Evolutionary conservation across 2,329 filamentous ascomycete genomes (phyloP), one percentile per base, ranked within the genome.

Genomic region (Tothia fuscella): DNA sequence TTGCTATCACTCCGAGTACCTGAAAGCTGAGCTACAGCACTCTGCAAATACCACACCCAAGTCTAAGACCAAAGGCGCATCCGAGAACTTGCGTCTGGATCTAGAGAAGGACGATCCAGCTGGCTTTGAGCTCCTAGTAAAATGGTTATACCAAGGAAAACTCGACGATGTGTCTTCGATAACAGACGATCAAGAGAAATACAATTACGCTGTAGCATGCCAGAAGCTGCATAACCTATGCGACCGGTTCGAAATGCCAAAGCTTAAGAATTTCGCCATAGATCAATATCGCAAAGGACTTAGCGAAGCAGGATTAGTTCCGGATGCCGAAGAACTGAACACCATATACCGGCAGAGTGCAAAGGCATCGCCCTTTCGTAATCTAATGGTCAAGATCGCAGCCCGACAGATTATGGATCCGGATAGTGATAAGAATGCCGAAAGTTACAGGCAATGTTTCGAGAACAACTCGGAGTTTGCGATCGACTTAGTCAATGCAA

Each of bases 371-470:
- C 66, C 68, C 1, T 72, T 72, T 50, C 59, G 68, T 26, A 58
- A 53, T 22, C 56, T 73, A 16, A 67, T 72, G 62, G 65, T 66
- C 41, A 59, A 62, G 46, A 73, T 74, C 36, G 70, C 70, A n/a
- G 70, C 70, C 4, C 58, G 70, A 20, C 70, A 74, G 54, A 70
- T 73, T 46, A 73, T 74, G 70, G 70, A 72, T 48, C 69, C 70
- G 0, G 67, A 64, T 22, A 64, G 57, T 41, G 60, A 70, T 31
- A 63, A 64, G 43, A 62, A 71, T 50, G 64, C 68, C 3, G 61
- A 65, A 20, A 62, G 59, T 3, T 74, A 74, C 48, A 62, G 64
- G 28, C 56, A 58, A 30, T 72, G 68, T 49, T 71, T 73, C 51
- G 59, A 64, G 22, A 55, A 59, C 46, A 68, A 63, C 47, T 57